phyloP scores from a whole-genome alignment of 495 filamentous ascomycete genomes.

The Penicillium turbatum region DNA sequence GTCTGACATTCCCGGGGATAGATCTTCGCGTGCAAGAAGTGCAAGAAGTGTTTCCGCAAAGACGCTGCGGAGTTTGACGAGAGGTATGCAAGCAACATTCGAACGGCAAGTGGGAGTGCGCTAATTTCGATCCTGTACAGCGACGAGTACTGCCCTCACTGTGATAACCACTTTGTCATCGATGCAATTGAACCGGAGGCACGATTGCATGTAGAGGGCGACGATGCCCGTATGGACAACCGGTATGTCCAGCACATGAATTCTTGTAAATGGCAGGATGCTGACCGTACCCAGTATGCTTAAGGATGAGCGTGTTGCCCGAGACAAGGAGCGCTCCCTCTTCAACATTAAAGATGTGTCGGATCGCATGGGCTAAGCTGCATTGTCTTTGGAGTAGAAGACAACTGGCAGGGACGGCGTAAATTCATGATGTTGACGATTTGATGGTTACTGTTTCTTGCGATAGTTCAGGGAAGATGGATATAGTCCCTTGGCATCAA shows the following conservation, averaged over 20 bases:
- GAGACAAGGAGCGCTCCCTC: constrained; percentile 56
- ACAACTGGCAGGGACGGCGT: background rate
- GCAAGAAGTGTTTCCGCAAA: constrained; percentile 96
- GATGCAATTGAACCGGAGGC: constrained; percentile 81
- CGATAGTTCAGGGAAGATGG: constrained; percentile 12
- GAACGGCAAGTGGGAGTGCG: constrained; percentile 3
- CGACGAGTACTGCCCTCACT: constrained; percentile 99
- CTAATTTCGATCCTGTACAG: constrained; percentile 33
- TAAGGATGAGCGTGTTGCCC: constrained; percentile 80
- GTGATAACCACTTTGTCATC: constrained; percentile 95
- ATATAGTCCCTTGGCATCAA: constrained; percentile 13
- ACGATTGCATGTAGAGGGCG: constrained; percentile 77
- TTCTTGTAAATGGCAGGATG: background rate
- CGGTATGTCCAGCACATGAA: constrained; percentile 34
- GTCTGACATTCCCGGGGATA: constrained; percentile 18
- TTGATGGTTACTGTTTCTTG: constrained; percentile 18
- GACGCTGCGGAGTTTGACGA: constrained; percentile 89
- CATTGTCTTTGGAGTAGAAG: background rate
- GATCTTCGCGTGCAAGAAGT: constrained; percentile 95
- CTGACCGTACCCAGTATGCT: constrained; percentile 62
- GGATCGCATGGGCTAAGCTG: constrained; percentile 64
- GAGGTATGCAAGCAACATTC: constrained; percentile 39
- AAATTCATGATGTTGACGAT: constrained; percentile 36
- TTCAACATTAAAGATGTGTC: constrained; percentile 69
- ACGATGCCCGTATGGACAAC: constrained; percentile 77